Percentiles rank a stretch among this genome's conserved stretches.
Conservation (phyloP, 257 asterid genomes). For the Ocimum tenuiflorum region DNA sequence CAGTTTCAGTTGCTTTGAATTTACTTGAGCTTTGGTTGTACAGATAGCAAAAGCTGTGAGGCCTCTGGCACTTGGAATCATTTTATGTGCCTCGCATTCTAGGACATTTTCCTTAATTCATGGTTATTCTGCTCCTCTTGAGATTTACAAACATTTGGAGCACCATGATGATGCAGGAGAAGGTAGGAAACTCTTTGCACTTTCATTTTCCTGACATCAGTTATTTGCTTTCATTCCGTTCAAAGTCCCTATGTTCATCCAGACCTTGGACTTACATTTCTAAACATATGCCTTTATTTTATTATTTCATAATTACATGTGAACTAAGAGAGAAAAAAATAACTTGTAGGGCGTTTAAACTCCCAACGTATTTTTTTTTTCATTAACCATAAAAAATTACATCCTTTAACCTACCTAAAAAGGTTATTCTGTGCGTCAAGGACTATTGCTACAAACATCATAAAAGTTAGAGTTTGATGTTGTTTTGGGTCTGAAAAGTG, state of each 20-base stretch:
- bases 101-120: constrained; percentile 86
- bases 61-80: constrained; percentile 80
- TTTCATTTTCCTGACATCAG: background rate
- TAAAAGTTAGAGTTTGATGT: too few species aligned
- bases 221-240: background rate
- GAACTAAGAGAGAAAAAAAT: too few species aligned
- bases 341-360: background rate
- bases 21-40: constrained; percentile 30
- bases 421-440: too few species aligned
- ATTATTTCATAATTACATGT: too few species aligned
- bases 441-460: too few species aligned
- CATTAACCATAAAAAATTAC: too few species aligned
- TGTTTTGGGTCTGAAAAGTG: too few species aligned
- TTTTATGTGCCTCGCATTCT: constrained; percentile 85
- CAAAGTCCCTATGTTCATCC: too few species aligned
- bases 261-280: too few species aligned
- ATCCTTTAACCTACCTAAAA: too few species aligned
- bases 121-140: constrained; percentile 94
- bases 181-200: constrained; percentile 34
- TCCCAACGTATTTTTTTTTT: too few species aligned
- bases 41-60: constrained; percentile 72
- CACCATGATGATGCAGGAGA: constrained; percentile 80
- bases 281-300: too few species aligned
- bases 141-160: constrained; percentile 92
- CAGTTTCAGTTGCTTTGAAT: constrained; percentile 17